A percentile compares a stretch with the other conserved stretches of the same genome.
Conservation (phyloP, 1,284 basidiomycete genomes). For the Agaricales sp. region DNA sequence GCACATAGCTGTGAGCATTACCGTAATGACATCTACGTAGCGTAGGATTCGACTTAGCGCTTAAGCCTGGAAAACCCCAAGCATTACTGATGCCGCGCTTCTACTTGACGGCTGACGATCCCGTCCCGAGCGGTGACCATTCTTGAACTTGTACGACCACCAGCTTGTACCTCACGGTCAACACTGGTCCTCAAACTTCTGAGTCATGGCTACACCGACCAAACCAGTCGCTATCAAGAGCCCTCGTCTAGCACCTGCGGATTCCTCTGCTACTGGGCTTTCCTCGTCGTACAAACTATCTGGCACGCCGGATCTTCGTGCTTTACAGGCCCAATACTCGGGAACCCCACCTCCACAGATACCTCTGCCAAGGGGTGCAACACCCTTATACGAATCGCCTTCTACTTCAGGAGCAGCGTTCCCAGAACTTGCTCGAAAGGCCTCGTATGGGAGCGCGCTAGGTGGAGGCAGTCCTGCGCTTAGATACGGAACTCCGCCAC, state of each 20-base stretch:
- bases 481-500: neutral
- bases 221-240: conserved; percentile 48
- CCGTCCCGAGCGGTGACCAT: no score
- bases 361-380: conserved; percentile 30
- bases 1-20: no score
- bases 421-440: neutral
- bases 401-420: conserved; percentile 9
- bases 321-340: conserved; percentile 54
- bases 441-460: neutral
- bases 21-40: no score
- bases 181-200: no score
- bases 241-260: conserved; percentile 18
- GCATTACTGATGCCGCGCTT: no score
- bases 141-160: no score
- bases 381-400: conserved; percentile 16
- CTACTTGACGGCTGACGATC: no score
- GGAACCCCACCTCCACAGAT: conserved; percentile 58
- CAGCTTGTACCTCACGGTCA: no score
- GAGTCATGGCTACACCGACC: conserved; percentile 33
- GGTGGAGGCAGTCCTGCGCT: neutral
- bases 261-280: conserved; percentile 14
- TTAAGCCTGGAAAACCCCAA: no score
- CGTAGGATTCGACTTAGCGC: no score
- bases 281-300: conserved; percentile 23
- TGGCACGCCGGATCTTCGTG: conserved; percentile 43